phyloP scores from a whole-genome alignment of 257 asterid species.

The Solanum neorickii region DNA sequence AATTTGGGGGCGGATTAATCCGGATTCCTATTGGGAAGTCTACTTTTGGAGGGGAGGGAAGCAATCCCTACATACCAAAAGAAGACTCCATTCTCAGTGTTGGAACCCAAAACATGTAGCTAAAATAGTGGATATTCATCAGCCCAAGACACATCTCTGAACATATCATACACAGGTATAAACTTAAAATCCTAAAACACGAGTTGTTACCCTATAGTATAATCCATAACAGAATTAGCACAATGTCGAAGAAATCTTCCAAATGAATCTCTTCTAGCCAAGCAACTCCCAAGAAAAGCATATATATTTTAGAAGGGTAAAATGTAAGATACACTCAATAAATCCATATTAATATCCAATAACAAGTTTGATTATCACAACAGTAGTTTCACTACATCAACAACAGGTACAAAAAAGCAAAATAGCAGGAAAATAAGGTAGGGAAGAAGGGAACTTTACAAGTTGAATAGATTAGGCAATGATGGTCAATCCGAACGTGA shows the following conservation, averaged over 20 bases:
- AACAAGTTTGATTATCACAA: background rate
- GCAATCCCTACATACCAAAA: background rate
- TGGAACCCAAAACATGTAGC: background rate
- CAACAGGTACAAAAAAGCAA: background rate
- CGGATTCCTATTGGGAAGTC: background rate
- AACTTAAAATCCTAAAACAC: background rate
- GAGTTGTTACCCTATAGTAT: background rate
- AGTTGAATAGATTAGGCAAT: background rate
- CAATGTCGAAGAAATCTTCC: background rate
- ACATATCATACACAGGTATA: background rate
- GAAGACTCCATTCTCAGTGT: background rate
- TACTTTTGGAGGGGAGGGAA: background rate
- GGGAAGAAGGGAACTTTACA: background rate
- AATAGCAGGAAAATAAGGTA: background rate
- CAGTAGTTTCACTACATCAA: background rate
- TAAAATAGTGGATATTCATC: background rate
- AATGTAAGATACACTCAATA: background rate
- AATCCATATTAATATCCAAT: background rate
- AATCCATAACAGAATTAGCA: background rate
- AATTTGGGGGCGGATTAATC: background rate
- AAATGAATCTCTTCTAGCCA: background rate
- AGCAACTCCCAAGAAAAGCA: background rate
- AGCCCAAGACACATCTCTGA: background rate
- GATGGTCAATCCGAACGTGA: background rate
- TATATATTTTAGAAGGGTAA: background rate